Conservation (phyloP, 2,329 filamentous ascomycete species). For the Talaromyces funiculosus region DNA sequence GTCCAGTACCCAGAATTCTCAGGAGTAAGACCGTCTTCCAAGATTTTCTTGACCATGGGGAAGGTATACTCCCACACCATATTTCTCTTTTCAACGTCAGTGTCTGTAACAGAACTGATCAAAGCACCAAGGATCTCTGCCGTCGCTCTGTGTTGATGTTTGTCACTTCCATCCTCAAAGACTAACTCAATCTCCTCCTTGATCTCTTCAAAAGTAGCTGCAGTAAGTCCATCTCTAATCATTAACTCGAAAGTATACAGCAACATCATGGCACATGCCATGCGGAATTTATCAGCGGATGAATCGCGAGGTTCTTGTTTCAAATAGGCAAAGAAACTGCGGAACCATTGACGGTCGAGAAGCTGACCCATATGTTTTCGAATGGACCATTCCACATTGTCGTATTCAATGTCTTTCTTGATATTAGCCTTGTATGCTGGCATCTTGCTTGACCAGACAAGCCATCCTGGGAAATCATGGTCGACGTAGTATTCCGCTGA, state of each 20-base stretch:
- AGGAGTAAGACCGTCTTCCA: slow-evolving; percentile 86
- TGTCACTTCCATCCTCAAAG: slow-evolving; percentile 90
- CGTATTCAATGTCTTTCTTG: slow-evolving; percentile 63
- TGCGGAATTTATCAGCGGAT: slow-evolving; percentile 77
- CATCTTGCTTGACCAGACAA: slow-evolving; percentile 89
- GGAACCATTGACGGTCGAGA: slow-evolving; percentile 79
- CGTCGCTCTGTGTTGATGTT: slow-evolving; percentile 94
- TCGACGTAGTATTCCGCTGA: slow-evolving; percentile 86
- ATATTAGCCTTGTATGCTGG: slow-evolving; percentile 71
- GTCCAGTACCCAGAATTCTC: slow-evolving; percentile 95
- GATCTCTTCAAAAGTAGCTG: slow-evolving; percentile 78
- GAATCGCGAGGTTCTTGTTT: slow-evolving; percentile 91
- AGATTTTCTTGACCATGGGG: slow-evolving; percentile 77
- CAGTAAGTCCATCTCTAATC: slow-evolving; percentile 66
- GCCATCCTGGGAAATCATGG: slow-evolving; percentile 87
- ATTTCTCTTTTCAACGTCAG: slow-evolving; percentile 65
- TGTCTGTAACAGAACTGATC: slow-evolving; percentile 73
- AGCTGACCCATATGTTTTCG: slow-evolving; percentile 74
- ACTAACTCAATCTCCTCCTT: slow-evolving; percentile 70
- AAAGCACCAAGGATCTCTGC: slow-evolving; percentile 87
- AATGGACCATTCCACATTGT: slow-evolving; percentile 68
- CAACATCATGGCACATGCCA: slow-evolving; percentile 78
- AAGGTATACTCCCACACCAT: slow-evolving; percentile 85
- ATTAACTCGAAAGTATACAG: slow-evolving; percentile 88
- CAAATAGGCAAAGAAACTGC: slow-evolving; percentile 81